Evolutionary conservation across 2,329 filamentous ascomycete genomes (phyloP).

Genomic region (Epichloe coenophiala): DNA sequence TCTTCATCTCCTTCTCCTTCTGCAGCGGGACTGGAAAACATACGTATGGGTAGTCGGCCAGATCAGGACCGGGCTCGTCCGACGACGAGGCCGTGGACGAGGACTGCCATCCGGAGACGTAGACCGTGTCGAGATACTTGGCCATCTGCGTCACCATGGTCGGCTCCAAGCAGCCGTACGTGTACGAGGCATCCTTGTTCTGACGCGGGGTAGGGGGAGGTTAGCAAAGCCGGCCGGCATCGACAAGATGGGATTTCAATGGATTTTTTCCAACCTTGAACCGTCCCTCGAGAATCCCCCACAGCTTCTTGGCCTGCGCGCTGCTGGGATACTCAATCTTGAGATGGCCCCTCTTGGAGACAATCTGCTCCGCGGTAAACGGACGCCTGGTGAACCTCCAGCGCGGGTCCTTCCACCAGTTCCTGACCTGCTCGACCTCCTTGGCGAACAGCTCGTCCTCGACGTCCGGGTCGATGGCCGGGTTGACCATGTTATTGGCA

Average conservation of each 20-base stretch:
- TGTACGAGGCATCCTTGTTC: slow-evolving; percentile 68
- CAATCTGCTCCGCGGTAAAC: slow-evolving; percentile 94
- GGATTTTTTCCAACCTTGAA: slow-evolving; percentile 48
- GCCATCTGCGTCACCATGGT: slow-evolving; percentile 99
- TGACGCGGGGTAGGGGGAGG: accelerated
- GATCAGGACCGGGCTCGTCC: slow-evolving; percentile 91
- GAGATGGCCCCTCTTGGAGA: slow-evolving; percentile 77
- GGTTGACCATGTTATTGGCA: slow-evolving; percentile 47
- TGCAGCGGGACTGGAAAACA: slow-evolving; percentile 15
- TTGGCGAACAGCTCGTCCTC: slow-evolving; percentile 59
- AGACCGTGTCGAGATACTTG: slow-evolving; percentile 95
- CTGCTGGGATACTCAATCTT: slow-evolving; percentile 89
- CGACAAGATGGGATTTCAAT: too few species aligned
- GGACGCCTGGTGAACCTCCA: slow-evolving; percentile 88
- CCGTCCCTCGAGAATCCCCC: slow-evolving; percentile 72
- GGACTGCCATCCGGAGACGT: slow-evolving; percentile 97
- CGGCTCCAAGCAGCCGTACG: slow-evolving; percentile 92
- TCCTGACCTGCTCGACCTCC: slow-evolving; percentile 78
- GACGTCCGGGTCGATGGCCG: slow-evolving; percentile 38
- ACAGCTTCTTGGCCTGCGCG: slow-evolving; percentile 82
- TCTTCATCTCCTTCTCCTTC: too few species aligned
- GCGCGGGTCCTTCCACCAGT: slow-evolving; percentile 87
- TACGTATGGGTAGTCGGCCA: slow-evolving; percentile 92
- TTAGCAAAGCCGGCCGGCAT: too few species aligned
- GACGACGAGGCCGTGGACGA: slow-evolving; percentile 91